A percentile compares a stretch with the other conserved stretches of the same genome.
Evolutionary conservation across 768 basidiomycete species (phyloP).

Genomic region (Galerina marginata): DNA sequence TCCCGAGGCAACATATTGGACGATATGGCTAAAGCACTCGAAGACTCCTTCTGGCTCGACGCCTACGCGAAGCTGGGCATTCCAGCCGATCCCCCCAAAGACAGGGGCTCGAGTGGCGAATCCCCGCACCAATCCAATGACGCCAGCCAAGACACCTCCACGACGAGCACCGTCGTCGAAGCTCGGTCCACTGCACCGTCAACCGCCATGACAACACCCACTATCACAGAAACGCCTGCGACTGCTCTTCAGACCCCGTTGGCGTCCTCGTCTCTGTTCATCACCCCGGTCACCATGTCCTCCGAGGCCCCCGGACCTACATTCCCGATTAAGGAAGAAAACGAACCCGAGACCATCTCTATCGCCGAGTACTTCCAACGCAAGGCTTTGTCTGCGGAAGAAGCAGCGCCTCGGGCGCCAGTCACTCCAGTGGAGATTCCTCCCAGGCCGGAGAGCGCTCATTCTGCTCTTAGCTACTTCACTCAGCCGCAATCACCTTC

Average conservation of each 20-base stretch:
- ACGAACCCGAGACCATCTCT: constrained; percentile 13
- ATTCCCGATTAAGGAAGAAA: background rate
- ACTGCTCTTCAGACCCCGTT: background rate
- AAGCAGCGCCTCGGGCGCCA: background rate
- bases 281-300: background rate
- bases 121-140: background rate
- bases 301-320: background rate
- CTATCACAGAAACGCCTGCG: background rate
- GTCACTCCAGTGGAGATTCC: background rate
- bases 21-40: too few relatives aligned
- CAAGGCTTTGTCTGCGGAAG: constrained; percentile 14
- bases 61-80: too few relatives aligned
- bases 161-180: constrained; percentile 8
- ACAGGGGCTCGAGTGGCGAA: too few relatives aligned
- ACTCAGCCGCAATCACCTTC: constrained; percentile 5
- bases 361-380: constrained; percentile 24
- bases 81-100: too few relatives aligned
- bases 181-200: background rate
- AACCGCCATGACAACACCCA: background rate
- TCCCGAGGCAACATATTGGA: too few relatives aligned
- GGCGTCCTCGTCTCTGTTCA: background rate
- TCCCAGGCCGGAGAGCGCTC: constrained; percentile 10
- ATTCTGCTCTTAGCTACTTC: constrained; percentile 22
- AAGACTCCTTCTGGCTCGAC: too few relatives aligned
- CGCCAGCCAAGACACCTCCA: constrained; percentile 3